phyloP scores from a whole-genome alignment of 495 filamentous ascomycete species.

The Aspergillus heteromorphus region DNA sequence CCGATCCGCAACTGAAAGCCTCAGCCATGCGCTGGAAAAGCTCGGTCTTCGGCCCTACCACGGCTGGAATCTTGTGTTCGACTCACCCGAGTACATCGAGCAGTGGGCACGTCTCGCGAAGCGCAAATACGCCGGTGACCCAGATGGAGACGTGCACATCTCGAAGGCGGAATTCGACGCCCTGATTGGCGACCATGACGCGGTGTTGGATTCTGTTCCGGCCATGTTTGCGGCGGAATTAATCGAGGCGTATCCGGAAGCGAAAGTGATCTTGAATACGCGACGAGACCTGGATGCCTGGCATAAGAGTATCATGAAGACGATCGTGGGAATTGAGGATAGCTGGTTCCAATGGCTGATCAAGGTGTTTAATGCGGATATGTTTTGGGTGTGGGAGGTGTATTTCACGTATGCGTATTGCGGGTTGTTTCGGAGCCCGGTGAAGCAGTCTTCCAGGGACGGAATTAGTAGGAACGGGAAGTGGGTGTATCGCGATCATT shows the following conservation, averaged over 20 bases:
- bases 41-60: conserved; percentile 19
- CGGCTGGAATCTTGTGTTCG: conserved; percentile 14
- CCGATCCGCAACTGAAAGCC: conserved; percentile 19
- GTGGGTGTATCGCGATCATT: conserved; percentile 26
- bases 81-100: not conserved
- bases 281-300: conserved; percentile 9
- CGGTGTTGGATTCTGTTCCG: conserved; percentile 2
- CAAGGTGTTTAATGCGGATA: conserved; percentile 13
- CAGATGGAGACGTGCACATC: not conserved
- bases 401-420: not conserved
- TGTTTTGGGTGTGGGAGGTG: conserved; percentile 12
- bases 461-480: conserved; percentile 10
- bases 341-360: conserved; percentile 4
- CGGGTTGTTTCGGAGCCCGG: not conserved
- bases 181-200: conserved; percentile 6
- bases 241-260: conserved; percentile 37
- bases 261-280: conserved; percentile 8
- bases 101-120: conserved; percentile 9
- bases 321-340: not conserved
- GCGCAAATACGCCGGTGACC: conserved; percentile 6
- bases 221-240: conserved; percentile 7
- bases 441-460: not conserved
- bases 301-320: conserved; percentile 28
- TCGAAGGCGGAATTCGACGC: conserved; percentile 10
- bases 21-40: conserved; percentile 9